A percentile compares a stretch with the other conserved stretches of the same genome.
Evolutionary conservation across 2,329 filamentous ascomycete species (phyloP).

Genomic region (Teratosphaeria nubilosa): DNA sequence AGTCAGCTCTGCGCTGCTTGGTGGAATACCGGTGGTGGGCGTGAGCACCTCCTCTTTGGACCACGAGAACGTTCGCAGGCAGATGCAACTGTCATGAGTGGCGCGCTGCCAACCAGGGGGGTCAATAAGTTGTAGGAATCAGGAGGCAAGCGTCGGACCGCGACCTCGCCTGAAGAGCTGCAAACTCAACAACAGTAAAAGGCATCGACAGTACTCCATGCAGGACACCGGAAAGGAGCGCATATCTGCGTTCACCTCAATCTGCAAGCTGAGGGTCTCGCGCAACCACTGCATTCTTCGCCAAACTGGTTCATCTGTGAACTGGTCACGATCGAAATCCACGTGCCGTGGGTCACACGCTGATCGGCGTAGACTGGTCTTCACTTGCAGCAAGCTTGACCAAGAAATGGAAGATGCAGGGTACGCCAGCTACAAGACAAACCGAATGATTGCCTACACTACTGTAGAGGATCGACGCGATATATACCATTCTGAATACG

Average conservation of each 20-base stretch:
- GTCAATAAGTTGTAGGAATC: constrained; percentile 5
- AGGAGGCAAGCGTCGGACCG: background rate
- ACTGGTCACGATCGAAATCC: background rate
- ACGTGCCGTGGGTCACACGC: background rate
- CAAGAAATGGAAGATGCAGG: background rate
- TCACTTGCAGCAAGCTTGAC: background rate
- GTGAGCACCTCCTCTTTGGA: constrained; percentile 46
- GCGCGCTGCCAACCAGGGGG: constrained; percentile 2
- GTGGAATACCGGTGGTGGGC: constrained; percentile 64
- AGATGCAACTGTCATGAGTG: constrained; percentile 5
- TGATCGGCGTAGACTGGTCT: background rate
- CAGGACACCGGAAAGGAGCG: background rate
- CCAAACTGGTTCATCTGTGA: background rate
- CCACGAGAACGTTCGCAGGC: background rate
- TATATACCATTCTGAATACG: background rate
- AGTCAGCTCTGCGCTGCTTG: constrained; percentile 70
- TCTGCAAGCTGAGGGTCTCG: background rate
- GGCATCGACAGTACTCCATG: too few relatives aligned
- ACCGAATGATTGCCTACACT: background rate
- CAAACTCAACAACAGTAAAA: too few relatives aligned
- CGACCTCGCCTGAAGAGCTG: too few relatives aligned
- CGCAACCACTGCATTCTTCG: background rate
- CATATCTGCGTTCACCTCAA: background rate
- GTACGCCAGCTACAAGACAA: background rate
- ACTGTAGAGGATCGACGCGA: background rate